Evolutionary conservation across 73 alveolate genomes (phyloP).

Genomic region (Stentor roeselii): DNA sequence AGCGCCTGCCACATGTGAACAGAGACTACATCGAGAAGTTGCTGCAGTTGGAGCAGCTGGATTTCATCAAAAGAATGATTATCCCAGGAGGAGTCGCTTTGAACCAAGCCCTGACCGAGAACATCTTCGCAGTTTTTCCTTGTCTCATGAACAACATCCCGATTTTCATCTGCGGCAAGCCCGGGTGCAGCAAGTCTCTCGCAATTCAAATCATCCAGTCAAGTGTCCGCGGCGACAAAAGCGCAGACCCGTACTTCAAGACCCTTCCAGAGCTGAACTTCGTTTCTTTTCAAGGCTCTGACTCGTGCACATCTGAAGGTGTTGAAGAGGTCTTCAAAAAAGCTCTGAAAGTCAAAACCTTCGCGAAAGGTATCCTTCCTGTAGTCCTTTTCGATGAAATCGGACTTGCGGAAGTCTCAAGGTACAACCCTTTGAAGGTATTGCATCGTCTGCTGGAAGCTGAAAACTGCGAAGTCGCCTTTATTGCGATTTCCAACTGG

Average conservation of each 20-base stretch:
- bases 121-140: constrained; percentile 46
- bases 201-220: constrained; percentile 39
- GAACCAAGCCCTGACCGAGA: constrained; percentile 54
- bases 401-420: constrained; percentile 39
- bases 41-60: constrained; percentile 1
- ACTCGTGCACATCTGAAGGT: constrained; percentile 32
- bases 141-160: constrained; percentile 60
- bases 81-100: constrained; percentile 20
- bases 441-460: constrained; percentile 13
- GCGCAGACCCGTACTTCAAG: constrained; percentile 1
- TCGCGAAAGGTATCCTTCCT: not conserved
- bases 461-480: constrained; percentile 31
- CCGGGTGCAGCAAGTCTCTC: constrained; percentile 66
- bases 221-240: constrained; percentile 23
- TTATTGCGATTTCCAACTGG: constrained; percentile 47
- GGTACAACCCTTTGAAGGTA: constrained; percentile 32
- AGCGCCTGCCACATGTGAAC: constrained; percentile 40
- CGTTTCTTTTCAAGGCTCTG: constrained; percentile 31
- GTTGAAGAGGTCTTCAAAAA: constrained; percentile 1
- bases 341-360: constrained; percentile 4
- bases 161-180: constrained; percentile 64
- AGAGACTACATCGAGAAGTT: not conserved
- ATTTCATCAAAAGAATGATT: constrained; percentile 11
- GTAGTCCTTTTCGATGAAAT: constrained; percentile 35
- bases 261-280: not conserved